A percentile compares a stretch with the other conserved stretches of the same genome.
Evolutionary conservation across 495 filamentous ascomycete genomes (phyloP).

Genomic region (Aspergillus egyptiacus): DNA sequence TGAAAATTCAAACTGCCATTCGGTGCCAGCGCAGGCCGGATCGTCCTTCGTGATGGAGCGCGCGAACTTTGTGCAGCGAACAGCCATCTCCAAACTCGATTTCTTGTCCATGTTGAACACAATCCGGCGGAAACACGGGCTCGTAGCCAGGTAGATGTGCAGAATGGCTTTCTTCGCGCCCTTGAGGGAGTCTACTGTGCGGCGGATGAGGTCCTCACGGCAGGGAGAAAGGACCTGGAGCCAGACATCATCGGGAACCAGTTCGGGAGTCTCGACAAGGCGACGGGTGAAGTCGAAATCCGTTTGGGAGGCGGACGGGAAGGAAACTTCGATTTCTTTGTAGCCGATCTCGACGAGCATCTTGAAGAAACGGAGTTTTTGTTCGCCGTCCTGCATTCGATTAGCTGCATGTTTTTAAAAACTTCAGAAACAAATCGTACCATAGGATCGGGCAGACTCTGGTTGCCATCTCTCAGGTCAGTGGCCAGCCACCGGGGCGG

Average conservation of each 20-base stretch:
- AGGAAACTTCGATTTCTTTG: conserved; percentile 97
- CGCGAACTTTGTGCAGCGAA: conserved; percentile 79
- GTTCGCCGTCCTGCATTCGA: conserved; percentile 65
- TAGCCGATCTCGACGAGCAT: conserved; percentile 93
- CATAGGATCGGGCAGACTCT: conserved; percentile 85
- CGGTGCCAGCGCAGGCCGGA: conserved; percentile 61
- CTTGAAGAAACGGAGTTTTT: conserved; percentile 92
- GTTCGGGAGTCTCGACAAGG: conserved; percentile 79
- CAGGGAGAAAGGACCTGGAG: conserved; percentile 93
- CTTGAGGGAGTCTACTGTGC: conserved; percentile 83
- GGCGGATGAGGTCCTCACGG: conserved; percentile 82
- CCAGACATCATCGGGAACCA: conserved; percentile 89
- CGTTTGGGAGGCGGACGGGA: conserved; percentile 87
- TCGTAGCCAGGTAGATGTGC: conserved; percentile 94
- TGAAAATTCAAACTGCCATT: conserved; percentile 95
- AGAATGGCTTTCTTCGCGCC: conserved; percentile 94
- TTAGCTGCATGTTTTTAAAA: not conserved
- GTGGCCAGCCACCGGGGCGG: conserved; percentile 82
- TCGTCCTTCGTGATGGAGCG: conserved; percentile 94
- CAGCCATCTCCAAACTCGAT: conserved; percentile 75
- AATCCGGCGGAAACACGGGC: conserved; percentile 83
- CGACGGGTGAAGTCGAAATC: conserved; percentile 94
- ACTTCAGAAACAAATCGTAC: conserved; percentile 33
- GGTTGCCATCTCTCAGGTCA: conserved; percentile 83
- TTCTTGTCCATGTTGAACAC: conserved; percentile 84